Evolutionary conservation across 129 eudicot genomes (phyloP), one percentile per base, ranked within the genome.

Genomic region (Sambucus nigra): DNA sequence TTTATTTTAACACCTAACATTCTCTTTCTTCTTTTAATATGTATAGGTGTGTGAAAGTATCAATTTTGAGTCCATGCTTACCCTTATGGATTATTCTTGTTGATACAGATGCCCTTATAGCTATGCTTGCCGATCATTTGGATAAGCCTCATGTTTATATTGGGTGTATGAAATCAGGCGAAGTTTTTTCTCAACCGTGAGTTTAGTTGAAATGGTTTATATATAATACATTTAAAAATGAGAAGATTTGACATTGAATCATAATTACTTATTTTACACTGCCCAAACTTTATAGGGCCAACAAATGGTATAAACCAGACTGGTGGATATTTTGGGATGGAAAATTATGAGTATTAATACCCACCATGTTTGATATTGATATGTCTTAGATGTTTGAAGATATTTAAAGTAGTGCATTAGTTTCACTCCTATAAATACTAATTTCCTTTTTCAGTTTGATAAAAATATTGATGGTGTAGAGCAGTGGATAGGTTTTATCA

Each of bases 291-390:
- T 60, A 11, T 74, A 87, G 96, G 75, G 59, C 57, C 49, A 82
- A 83, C 61, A 76, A 64, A 80, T 87, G 96, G 96, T 83, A 87
- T 64, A 94, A 87, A 72, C 96, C 96, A 11, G 96, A 87, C 52
- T 87, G 96, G 94, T 87, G 96, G 96, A 87, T 83, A 67, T 87
- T 87, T 47, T 94, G 96, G 42, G 81, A 87, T 76, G 76, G 72
- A 38, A 87, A 87, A 71, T 71, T 94, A 94, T 87, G 69, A 76
- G 87, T 73, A 42, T 25, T 27, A n/a, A n/a, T n/a, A n/a, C n/a
- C n/a, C n/a, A 29, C 35, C 40, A 9, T 0, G 3, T 66, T 16
- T 23, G 42, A 53, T 26, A 19, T 57, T 48, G 38, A 39, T 19
- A 19, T 22, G 12, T 32, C 8, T 32, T 25, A 31, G 5, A 25